Base-by-base conservation (phyloP, 2,329 filamentous ascomycete genomes). In the Cladophialophora psammophila region DNA sequence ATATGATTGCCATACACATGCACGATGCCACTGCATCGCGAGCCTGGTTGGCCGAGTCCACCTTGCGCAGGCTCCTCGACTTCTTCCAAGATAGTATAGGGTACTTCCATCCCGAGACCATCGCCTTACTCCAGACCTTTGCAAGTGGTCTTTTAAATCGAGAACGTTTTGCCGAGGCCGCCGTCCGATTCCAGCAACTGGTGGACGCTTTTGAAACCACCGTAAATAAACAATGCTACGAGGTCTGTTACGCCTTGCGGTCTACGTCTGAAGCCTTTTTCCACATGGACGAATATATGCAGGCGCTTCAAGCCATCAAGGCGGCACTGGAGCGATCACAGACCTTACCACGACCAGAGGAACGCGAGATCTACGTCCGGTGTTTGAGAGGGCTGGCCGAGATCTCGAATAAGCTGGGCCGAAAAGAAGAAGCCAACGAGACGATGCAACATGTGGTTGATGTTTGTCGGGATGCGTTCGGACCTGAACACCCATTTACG, bases 71-170 rank as follows among this genome's bases (percentile, higher is more conserved):
- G 50, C 58, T 73, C 53, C 66, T 73, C 12, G 72, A 71, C 64
- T 73, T 73, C 55, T 73, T 73, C 54, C 69, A 72, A 61, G 72
- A 73, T 52, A 69, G 71, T 48, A 73, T 73, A 42, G 72, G 72
- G 6, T 73, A 73, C 40, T 73, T 73, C 42, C 71, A 73, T 36
- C 59, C 67, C 5, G 72, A 73, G 60, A 73, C 72, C 2, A 72
- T 72, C 36, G 72, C 72, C 13, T 58, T 73, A 15, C 56, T 73
- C 15, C 72, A 73, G 65, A 73, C 71, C 5, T 73, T 73, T 62
- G 72, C 71, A 7, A 72, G 69, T 6, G 63, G 67, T 31, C 64
- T 73, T 3, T 57, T 73, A 61, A 73, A 73, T 40, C 64, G 71
- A 40, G 65, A 72, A 48, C 58, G 68, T 53, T 73, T 68, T 40